Evolutionary conservation across 306 rosid genomes (phyloP).

Genomic region (Trifolium subterraneum): DNA sequence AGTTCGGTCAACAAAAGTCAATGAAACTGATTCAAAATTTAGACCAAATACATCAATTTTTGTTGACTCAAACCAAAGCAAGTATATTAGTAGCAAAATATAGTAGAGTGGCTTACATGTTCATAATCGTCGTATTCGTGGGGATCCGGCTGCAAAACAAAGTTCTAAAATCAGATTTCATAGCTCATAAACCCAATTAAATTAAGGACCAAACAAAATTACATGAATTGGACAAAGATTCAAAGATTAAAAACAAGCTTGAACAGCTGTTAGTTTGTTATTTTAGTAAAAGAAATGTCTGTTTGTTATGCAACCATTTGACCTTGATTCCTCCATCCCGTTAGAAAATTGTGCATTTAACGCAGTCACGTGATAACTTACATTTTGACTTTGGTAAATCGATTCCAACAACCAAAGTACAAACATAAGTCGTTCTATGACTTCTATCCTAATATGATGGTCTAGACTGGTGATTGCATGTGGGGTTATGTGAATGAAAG

Average conservation of each 20-base stretch:
- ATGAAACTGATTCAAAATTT: background rate
- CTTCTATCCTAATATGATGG: background rate
- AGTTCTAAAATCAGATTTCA: constrained; percentile 34
- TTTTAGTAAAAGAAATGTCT: too few species aligned
- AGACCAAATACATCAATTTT: too few species aligned
- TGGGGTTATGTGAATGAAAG: background rate
- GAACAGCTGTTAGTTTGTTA: background rate
- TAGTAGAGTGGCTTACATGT: constrained; percentile 62
- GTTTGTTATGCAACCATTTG: too few species aligned
- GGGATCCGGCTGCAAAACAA: constrained; percentile 75
- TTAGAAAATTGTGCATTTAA: background rate
- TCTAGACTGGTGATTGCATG: background rate
- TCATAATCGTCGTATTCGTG: constrained; percentile 71
- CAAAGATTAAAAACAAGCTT: background rate
- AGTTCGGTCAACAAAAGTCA: background rate
- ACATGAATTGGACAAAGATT: constrained; percentile 13
- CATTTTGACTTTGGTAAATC: background rate
- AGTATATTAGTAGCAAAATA: background rate
- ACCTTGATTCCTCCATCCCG: background rate
- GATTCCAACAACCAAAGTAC: background rate
- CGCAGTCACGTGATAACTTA: background rate
- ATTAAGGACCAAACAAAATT: constrained; percentile 13
- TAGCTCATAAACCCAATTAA: constrained; percentile 12
- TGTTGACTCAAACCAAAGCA: too few species aligned
- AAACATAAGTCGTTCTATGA: background rate